Base-by-base conservation (phyloP, 371 early-diverging fungal species). In the Blakeslea trispora region DNA sequence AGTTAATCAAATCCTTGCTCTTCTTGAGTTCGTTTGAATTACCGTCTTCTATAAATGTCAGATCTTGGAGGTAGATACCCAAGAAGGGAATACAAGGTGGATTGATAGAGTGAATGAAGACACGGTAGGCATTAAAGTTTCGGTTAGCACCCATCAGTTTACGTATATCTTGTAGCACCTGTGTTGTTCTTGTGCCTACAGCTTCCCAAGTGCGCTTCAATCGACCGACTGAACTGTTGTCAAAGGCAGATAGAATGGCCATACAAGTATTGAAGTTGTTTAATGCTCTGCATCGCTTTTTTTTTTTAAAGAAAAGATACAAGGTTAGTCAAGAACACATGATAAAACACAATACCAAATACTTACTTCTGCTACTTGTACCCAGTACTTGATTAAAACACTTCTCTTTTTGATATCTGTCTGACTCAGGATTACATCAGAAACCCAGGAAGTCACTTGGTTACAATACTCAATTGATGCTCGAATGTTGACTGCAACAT, bases 41-140 rank as follows among this genome's bases (percentile, higher is more conserved):
- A 21, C 96, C 96, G 45, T 93, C 93, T 61, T 94, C 92, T 45
- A 96, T 89, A 72, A 96, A 95, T 43, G 94, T 93, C 60, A 96
- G 67, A 61, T 95, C 96, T 53, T 91, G 92, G 35, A 95, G 76
- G 61, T 91, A 92, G 32, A 88, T 82, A 28, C 91, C 94, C 34
- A 97, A 79, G 72, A 93, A 96, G 0, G 98, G 98, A 13, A 97
- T 89, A 62, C 94, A 94, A 0, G 96, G 96, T 22, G 95, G 96
- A 62, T 91, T 90, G 47, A 89, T 86, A 6, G 86, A 83, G 59
- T 91, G 92, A 43, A 96, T 79, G 24, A 88, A 75, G 37, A 89
- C 91, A 56, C 96, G 91, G 71, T 97, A 97, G 42, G 81, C 83
- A 24, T 78, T 71, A 71, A 91, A 96, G 75, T 94, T 96, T 61